A percentile compares a stretch with the other conserved stretches of the same genome.
Conservation (phyloP, 192 early-diverging fungal genomes). For the Coemansia sp. region DNA sequence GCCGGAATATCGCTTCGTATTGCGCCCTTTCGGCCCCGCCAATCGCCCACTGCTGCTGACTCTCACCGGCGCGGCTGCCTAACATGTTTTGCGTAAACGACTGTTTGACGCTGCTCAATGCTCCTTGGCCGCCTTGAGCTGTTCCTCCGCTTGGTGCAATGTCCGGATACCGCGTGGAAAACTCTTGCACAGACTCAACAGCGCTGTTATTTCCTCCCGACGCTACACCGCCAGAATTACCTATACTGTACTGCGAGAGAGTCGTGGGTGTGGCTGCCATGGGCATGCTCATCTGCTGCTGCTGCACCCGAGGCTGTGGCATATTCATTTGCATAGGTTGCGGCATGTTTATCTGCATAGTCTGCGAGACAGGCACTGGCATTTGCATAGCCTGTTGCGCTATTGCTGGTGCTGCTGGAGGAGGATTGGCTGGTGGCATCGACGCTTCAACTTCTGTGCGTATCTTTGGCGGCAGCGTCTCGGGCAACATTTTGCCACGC, state of each 20-base stretch:
- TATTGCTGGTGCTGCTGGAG: neutral
- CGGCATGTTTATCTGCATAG: slow-evolving; percentile 2
- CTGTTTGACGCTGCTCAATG: slow-evolving; percentile 34
- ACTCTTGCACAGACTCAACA: slow-evolving; percentile 28
- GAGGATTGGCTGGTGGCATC: neutral
- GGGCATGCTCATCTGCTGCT: neutral
- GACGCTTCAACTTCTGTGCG: slow-evolving; percentile 47
- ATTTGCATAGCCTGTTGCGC: slow-evolving; percentile 3
- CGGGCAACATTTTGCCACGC: slow-evolving; percentile 57
- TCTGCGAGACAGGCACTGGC: slow-evolving; percentile 3
- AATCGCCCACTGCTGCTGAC: slow-evolving; percentile 47
- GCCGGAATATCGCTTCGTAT: slow-evolving; percentile 51
- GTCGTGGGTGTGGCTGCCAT: neutral
- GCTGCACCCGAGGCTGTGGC: neutral
- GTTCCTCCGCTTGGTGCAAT: slow-evolving; percentile 19
- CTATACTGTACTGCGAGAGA: neutral
- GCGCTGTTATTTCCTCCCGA: neutral
- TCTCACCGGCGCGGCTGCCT: slow-evolving; percentile 21
- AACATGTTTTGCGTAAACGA: slow-evolving; percentile 34
- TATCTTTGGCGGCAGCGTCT: slow-evolving; percentile 56
- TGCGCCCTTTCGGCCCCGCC: slow-evolving; percentile 27
- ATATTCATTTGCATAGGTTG: neutral
- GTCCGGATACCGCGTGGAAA: slow-evolving; percentile 43
- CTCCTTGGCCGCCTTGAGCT: slow-evolving; percentile 1
- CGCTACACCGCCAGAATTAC: neutral